Percentiles rank a stretch among this genome's conserved stretches.
Conservation (phyloP, 345 rosid species). For the Limnanthes douglasii region DNA sequence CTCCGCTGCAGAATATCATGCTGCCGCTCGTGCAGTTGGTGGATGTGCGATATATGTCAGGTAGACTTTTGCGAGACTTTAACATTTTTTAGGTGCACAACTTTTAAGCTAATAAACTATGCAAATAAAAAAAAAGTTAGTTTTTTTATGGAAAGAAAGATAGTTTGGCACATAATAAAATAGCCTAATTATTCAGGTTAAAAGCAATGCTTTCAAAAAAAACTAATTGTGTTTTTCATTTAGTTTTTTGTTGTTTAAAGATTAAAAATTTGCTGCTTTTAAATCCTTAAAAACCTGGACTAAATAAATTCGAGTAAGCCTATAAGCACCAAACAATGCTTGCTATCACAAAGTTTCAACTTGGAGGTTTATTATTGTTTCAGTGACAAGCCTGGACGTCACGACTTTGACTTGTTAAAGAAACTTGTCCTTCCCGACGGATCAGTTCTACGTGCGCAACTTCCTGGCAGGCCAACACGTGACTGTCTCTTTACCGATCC, state of each 20-base stretch:
- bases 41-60: conserved; percentile 98
- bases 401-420: conserved; percentile 65
- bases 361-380: conserved; percentile 1
- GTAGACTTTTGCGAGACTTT: conserved; percentile 17
- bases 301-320: too few species aligned
- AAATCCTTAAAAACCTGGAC: too few species aligned
- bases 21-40: conserved; percentile 89
- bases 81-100: neutral
- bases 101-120: too few species aligned
- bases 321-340: too few species aligned
- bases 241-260: too few species aligned
- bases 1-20: conserved; percentile 93
- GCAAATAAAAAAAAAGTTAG: too few species aligned
- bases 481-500: conserved; percentile 88
- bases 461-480: conserved; percentile 89
- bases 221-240: too few species aligned
- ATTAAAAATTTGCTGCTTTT: too few species aligned
- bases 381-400: conserved; percentile 96
- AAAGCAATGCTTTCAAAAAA: too few species aligned
- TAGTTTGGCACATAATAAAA: too few species aligned
- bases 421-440: conserved; percentile 96
- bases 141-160: too few species aligned
- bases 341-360: conserved; percentile 4
- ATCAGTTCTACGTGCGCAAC: conserved; percentile 67
- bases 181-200: too few species aligned